Evolutionary conservation across 2,329 filamentous ascomycete species (phyloP).

Genomic region (Orbilia blumenaviensis): DNA sequence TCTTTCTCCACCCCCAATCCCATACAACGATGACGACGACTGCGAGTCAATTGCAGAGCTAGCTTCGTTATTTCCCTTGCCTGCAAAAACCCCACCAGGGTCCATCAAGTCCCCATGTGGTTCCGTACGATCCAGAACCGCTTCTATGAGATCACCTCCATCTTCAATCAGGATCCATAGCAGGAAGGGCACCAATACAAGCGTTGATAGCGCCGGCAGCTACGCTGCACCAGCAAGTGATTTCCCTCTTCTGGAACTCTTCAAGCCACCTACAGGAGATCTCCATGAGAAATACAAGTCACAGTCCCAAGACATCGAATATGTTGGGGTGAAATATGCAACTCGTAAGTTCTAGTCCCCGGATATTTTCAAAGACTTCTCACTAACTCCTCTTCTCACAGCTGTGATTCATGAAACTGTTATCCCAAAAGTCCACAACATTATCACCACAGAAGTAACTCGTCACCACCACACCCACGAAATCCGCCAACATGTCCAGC

Average conservation of each 20-base stretch:
- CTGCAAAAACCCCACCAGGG: constrained; percentile 37
- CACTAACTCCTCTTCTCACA: not conserved
- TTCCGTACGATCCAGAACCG: constrained; percentile 23
- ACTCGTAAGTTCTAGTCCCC: constrained; percentile 20
- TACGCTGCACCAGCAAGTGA: constrained; percentile 19
- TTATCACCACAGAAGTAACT: constrained; percentile 43
- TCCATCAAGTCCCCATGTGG: constrained; percentile 37
- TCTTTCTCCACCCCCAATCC: constrained; percentile 24
- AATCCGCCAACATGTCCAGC: constrained; percentile 46
- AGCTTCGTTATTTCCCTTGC: constrained; percentile 39
- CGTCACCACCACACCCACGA: constrained; percentile 48
- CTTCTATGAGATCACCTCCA: constrained; percentile 23
- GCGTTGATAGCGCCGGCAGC: constrained; percentile 27
- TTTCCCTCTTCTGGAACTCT: constrained; percentile 38
- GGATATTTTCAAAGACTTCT: not conserved
- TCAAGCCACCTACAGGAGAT: constrained; percentile 44
- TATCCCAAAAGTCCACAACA: constrained; percentile 31
- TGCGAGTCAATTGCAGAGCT: constrained; percentile 47
- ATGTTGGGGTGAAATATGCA: not conserved
- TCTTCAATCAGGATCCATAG: constrained; percentile 35
- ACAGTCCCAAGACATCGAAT: constrained; percentile 25
- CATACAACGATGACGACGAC: constrained; percentile 32
- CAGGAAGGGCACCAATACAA: constrained; percentile 28
- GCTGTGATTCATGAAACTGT: constrained; percentile 46
- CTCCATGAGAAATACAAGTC: constrained; percentile 41